Evolutionary conservation across 192 early-diverging fungal genomes (phyloP), one percentile per base, ranked within the genome.

Genomic region (Linnemannia zychae): DNA sequence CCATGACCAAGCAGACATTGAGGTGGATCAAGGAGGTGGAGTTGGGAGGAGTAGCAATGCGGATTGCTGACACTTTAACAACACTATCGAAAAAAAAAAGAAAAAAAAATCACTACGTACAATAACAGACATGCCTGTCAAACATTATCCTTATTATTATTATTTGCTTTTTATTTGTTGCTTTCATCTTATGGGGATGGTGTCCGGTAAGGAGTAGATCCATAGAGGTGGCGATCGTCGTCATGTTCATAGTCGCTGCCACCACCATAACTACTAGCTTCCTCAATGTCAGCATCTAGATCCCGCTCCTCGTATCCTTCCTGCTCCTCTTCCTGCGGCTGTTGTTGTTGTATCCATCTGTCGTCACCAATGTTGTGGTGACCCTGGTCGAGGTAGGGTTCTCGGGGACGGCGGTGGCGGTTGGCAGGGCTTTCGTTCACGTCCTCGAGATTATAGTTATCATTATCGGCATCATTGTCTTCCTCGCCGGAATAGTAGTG

Each of bases 221-320:
- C 34, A 36, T 17, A 57, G 13, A 24, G 22, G 22, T 16, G 6
- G 15, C 22, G 15, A 50, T 65, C 36, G n/a, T 67, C 37, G 28
- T 79, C 70, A 16, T 69, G 20, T 20, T 69, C 38, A 24, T 69
- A 69, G 48, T 81, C 66, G 24, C 36, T 57, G 6, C 49, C 65
- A n/a, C 52, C 38, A 47, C 38, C 53, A 73, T 53, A 67, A 44
- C 44, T 67, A 22, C 33, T 44, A 6, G 78, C 79, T 22, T 63
- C 72, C 24, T 81, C 79, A 15, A 75, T 70, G n/a, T 75, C 79
- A 4, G 44, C 79, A 38, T 81, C 79, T 44, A 81, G 44, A 71
- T 81, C 79, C 24, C 66, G 78, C 37, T 63, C 77, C 11, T 79
- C 71, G n/a, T 67, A 24, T 4, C 28, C 37, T 31, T 57, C 73